phyloP scores from a whole-genome alignment of 805 yeast species.

The Hanseniaspora pseudoguilliermondii region DNA sequence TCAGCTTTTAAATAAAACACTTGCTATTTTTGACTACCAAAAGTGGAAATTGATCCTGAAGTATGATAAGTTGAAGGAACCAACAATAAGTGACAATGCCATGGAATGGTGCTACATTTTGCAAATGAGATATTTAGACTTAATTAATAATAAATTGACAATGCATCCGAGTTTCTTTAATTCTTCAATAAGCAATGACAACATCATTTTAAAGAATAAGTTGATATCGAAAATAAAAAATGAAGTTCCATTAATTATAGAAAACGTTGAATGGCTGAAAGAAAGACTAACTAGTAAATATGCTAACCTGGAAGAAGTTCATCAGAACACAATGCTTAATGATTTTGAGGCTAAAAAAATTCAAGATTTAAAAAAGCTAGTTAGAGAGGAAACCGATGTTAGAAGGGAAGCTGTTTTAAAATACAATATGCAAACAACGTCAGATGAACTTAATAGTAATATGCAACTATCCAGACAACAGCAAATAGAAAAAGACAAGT shows the following conservation, averaged over 20 bases:
- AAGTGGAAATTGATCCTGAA: conserved; percentile 6
- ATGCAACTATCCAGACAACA: conserved; percentile 4
- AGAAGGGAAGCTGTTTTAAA: neutral
- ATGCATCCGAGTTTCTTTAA: conserved; percentile 21
- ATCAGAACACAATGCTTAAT: neutral
- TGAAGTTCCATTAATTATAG: conserved; percentile 26
- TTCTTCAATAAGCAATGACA: neutral
- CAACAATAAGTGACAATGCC: neutral
- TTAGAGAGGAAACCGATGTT: conserved; percentile 3
- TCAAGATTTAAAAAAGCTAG: neutral
- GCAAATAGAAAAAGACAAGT: conserved; percentile 9
- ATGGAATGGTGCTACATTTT: conserved; percentile 18
- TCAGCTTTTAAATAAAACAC: conserved; percentile 35
- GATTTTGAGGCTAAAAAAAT: neutral
- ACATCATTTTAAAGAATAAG: conserved; percentile 15
- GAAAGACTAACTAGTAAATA: conserved; percentile 16
- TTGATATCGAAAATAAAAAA: conserved; percentile 21
- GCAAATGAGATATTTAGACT: conserved; percentile 47
- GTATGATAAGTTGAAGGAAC: neutral
- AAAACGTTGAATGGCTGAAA: conserved; percentile 23
- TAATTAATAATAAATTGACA: conserved; percentile 24
- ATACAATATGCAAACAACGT: neutral
- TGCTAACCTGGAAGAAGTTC: neutral
- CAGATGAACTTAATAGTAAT: neutral
- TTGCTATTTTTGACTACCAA: conserved; percentile 19